Evolutionary conservation across 768 basidiomycete species (phyloP).

Genomic region (Hygrocybe punicea): DNA sequence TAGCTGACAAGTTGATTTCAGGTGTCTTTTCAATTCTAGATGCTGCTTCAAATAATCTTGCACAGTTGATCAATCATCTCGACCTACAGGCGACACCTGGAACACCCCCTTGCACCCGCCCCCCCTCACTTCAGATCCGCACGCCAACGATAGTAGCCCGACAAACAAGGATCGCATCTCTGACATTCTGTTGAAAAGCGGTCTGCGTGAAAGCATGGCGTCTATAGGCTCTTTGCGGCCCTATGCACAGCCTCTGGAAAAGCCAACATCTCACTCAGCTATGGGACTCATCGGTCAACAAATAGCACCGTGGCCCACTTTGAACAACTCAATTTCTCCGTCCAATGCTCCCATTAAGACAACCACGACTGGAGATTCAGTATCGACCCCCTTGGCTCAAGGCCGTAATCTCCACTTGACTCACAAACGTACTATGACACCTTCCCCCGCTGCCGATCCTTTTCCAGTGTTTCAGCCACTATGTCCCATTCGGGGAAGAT

Average conservation of each 20-base stretch:
- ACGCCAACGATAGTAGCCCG: slow-evolving; percentile 33
- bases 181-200: slow-evolving; percentile 41
- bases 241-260: slow-evolving; percentile 31
- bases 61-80: slow-evolving; percentile 70
- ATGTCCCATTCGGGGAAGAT: slow-evolving; percentile 43
- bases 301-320: slow-evolving; percentile 15
- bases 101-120: slow-evolving; percentile 46
- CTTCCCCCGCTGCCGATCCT: slow-evolving; percentile 56
- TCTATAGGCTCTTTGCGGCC: slow-evolving; percentile 44
- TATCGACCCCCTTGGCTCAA: not conserved
- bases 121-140: slow-evolving; percentile 18
- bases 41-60: slow-evolving; percentile 77
- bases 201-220: slow-evolving; percentile 34
- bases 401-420: slow-evolving; percentile 29
- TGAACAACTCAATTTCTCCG: slow-evolving; percentile 10
- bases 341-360: slow-evolving; percentile 22
- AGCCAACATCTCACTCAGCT: slow-evolving; percentile 11
- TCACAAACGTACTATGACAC: slow-evolving; percentile 56
- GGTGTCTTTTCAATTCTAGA: slow-evolving; percentile 69
- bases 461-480: slow-evolving; percentile 59
- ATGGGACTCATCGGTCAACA: slow-evolving; percentile 17
- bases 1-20: slow-evolving; percentile 17
- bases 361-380: slow-evolving; percentile 4
- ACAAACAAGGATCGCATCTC: too few relatives aligned
- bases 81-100: slow-evolving; percentile 76